Evolutionary conservation across 139 green algal genomes (phyloP).

Genomic region (Pleodorina starrii): DNA sequence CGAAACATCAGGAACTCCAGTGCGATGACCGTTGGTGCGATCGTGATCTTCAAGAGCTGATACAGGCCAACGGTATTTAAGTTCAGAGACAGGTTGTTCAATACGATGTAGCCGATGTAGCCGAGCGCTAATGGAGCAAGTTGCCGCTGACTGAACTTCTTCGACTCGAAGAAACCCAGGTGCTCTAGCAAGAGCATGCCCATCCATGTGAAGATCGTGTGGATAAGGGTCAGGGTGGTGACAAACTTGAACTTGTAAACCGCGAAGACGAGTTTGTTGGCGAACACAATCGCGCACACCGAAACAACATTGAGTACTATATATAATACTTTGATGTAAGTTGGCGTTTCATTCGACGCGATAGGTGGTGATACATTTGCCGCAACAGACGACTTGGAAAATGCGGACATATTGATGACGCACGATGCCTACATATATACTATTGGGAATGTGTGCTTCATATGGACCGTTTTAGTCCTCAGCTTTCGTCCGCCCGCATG

Average conservation of each 20-base stretch:
- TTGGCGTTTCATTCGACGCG: background rate
- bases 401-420: too few species aligned
- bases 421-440: too few species aligned
- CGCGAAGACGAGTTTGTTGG: slow-evolving; percentile 85
- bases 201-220: slow-evolving; percentile 81
- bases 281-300: slow-evolving; percentile 80
- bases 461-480: too few species aligned
- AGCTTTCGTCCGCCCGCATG: too few species aligned
- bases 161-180: slow-evolving; percentile 72
- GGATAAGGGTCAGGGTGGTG: slow-evolving; percentile 80
- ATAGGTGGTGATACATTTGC: too few species aligned
- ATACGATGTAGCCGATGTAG: slow-evolving; percentile 92
- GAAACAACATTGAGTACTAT: slow-evolving; percentile 3
- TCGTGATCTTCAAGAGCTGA: slow-evolving; percentile 87
- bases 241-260: slow-evolving; percentile 78
- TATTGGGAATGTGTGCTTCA: too few species aligned
- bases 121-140: slow-evolving; percentile 79
- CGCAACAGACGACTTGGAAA: too few species aligned
- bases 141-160: slow-evolving; percentile 58
- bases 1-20: slow-evolving; percentile 77
- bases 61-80: slow-evolving; percentile 84
- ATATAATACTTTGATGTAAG: slow-evolving; percentile 13
- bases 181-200: slow-evolving; percentile 54
- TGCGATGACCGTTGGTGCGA: slow-evolving; percentile 84
- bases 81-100: slow-evolving; percentile 90